These are phyloP conservation scores for Asterophora parasitica DNA, from an alignment of 768 basidiomycete species.

Conservation along the genomic window DNA sequence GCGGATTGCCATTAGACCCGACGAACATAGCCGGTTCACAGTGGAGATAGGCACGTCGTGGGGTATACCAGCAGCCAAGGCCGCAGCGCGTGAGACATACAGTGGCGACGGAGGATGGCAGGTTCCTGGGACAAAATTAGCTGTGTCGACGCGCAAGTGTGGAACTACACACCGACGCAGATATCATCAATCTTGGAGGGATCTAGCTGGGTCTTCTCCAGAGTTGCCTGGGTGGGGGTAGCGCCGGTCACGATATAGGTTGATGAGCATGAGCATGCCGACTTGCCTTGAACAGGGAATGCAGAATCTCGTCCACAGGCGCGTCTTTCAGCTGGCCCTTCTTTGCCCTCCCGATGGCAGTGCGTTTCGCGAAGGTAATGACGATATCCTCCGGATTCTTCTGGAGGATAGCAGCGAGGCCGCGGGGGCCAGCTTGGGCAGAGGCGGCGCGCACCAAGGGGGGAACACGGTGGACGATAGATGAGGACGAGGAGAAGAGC, in stretches of 20 bases:
- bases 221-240: slow-evolving; percentile 46
- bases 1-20: slow-evolving; percentile 91
- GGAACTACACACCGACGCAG: slow-evolving; percentile 63
- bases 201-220: slow-evolving; percentile 62
- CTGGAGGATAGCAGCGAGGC: slow-evolving; percentile 48
- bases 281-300: slow-evolving; percentile 72
- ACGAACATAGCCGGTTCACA: slow-evolving; percentile 91
- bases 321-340: slow-evolving; percentile 75
- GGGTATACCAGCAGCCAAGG: slow-evolving; percentile 86
- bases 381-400: slow-evolving; percentile 76
- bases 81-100: slow-evolving; percentile 82
- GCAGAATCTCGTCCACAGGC: slow-evolving; percentile 82
- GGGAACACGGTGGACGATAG: slow-evolving; percentile 17
- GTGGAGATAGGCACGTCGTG: slow-evolving; percentile 82
- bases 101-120: slow-evolving; percentile 81
- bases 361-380: slow-evolving; percentile 75
- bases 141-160: not conserved
- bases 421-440: slow-evolving; percentile 35
- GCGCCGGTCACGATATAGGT: not conserved
- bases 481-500: slow-evolving; percentile 14
- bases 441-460: slow-evolving; percentile 33
- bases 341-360: slow-evolving; percentile 70
- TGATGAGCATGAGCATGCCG: not conserved
- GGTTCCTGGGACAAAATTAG: slow-evolving; percentile 44
- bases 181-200: slow-evolving; percentile 76